These are phyloP conservation scores for Pelargonium hybrid DNA, from an alignment of 441 rosid genomes.

Conservation along the genomic window DNA sequence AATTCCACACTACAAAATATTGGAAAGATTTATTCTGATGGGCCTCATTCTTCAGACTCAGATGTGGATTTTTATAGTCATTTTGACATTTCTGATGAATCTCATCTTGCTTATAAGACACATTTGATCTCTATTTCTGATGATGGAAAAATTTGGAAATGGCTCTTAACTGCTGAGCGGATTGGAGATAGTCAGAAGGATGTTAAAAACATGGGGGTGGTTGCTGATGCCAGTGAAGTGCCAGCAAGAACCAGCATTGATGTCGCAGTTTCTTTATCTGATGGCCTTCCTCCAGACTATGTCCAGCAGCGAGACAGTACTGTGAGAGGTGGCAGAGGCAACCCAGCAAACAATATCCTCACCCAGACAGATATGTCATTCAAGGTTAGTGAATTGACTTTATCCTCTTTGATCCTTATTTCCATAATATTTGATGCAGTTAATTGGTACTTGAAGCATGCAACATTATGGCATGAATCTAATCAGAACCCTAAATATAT, in stretches of 20 bases:
- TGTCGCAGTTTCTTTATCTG: constrained; percentile 23
- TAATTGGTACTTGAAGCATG: constrained; percentile 10
- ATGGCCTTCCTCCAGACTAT: constrained; percentile 26
- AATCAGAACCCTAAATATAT: too few species aligned
- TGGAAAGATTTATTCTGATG: constrained; percentile 53
- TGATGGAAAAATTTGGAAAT: constrained; percentile 90
- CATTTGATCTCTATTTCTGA: constrained; percentile 75
- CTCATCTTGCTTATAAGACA: constrained; percentile 56
- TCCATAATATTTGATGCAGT: constrained; percentile 1
- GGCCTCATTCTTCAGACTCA: constrained; percentile 31
- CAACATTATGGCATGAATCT: neutral
- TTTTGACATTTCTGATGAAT: constrained; percentile 72
- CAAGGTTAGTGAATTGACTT: constrained; percentile 45
- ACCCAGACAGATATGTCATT: constrained; percentile 38
- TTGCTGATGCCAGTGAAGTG: constrained; percentile 27
- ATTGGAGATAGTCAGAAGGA: constrained; percentile 38
- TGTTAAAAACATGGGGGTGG: constrained; percentile 22
- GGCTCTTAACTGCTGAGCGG: constrained; percentile 86
- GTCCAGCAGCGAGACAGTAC: constrained; percentile 28
- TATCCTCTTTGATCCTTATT: constrained; percentile 10
- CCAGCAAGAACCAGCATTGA: constrained; percentile 20
- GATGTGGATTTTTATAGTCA: constrained; percentile 62
- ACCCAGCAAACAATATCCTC: constrained; percentile 25
- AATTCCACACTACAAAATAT: constrained; percentile 74
- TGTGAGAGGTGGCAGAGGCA: constrained; percentile 31